Evolutionary conservation across 257 asterid species (phyloP), one percentile per base, ranked within the genome.

Genomic region (Echium plantagineum): DNA sequence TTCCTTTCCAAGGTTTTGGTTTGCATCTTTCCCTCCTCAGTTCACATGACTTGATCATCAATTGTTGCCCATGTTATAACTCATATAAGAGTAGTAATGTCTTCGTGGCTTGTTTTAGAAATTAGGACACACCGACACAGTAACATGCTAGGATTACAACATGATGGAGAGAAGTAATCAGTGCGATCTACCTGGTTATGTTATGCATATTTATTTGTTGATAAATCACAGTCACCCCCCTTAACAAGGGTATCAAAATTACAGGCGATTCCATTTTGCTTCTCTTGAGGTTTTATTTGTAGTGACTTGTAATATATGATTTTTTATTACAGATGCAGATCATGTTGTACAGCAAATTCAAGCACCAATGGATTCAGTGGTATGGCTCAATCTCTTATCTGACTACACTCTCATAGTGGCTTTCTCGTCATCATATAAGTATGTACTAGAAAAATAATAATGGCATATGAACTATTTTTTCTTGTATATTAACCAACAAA

Each of bases 271-370:
- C 49, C 4, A 42, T 42, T 42, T 13, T 42, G 17, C 16, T 42
- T 42, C 4, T 2, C 49, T 42, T 42, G 47, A 35, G 47, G 15
- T 35, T 35, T 8, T 35, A 35, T 35, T 10, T 42, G 49, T 71
- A 74, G 85, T 64, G 94, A 82, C 0, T 81, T 84, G 12, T 31
- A 94, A 87, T 59, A 83, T 90, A 8, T 84, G 91, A 26, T 81
- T 86, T 83, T 42, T 42, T 42, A 42, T 42, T 12, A 42, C 49
- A 42, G 49, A 42, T 69, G 91, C 87, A 86, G 99, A 81, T 22
- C 68, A 71, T 67, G 74, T 69, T 64, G 79, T 59, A 67, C 69
- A 47, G 69, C 75, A 74, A 72, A 77, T 58, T 61, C 75, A 71
- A 52, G 68, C 56, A 30, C 72, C 80, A n/a, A 59, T 63, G 79